A percentile compares a stretch with the other conserved stretches of the same genome.
Evolutionary conservation across 225 moss, liverwort and hornwort genomes (phyloP).

Genomic region (Straminergon stramineum): DNA sequence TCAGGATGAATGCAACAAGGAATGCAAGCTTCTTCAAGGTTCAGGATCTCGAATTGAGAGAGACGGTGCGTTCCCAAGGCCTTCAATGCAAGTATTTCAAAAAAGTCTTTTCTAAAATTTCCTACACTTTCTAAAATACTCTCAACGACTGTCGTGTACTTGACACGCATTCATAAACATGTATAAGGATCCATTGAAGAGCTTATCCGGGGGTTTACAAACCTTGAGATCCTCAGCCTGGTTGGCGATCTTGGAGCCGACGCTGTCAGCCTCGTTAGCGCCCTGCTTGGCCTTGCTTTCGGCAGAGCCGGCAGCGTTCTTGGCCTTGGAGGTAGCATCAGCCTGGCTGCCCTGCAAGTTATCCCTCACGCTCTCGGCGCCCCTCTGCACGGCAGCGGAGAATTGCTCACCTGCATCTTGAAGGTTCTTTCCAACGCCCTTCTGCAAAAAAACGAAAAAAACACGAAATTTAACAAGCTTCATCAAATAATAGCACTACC

Average conservation of each 20-base stretch:
- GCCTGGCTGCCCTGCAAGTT: slow-evolving; percentile 24
- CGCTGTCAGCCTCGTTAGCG: not conserved
- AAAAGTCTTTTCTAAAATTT: not conserved
- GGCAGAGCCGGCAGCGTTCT: not conserved
- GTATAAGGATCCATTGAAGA: too few relatives aligned
- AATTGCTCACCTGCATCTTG: slow-evolving; percentile 30
- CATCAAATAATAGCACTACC: not conserved
- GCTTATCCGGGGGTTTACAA: too few relatives aligned
- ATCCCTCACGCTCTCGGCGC: slow-evolving; percentile 7
- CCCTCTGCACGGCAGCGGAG: slow-evolving; percentile 33
- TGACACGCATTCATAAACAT: not conserved
- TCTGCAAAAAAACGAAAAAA: not conserved
- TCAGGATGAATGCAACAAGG: too few relatives aligned
- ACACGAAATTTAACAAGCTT: too few relatives aligned
- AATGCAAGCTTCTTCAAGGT: not conserved
- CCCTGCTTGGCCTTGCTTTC: slow-evolving; percentile 25
- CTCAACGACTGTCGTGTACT: not conserved
- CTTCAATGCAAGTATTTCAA: not conserved
- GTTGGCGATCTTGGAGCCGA: slow-evolving; percentile 11
- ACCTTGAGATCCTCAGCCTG: slow-evolving; percentile 27
- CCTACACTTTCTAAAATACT: too few relatives aligned
- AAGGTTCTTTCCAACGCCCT: slow-evolving; percentile 19
- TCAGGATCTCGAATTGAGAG: not conserved
- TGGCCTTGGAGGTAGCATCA: slow-evolving; percentile 1
- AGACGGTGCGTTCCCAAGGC: not conserved